Evolutionary conservation across 2,329 filamentous ascomycete species (phyloP), one percentile per base, ranked within the genome.

Genomic region (Penicillium sp.): DNA sequence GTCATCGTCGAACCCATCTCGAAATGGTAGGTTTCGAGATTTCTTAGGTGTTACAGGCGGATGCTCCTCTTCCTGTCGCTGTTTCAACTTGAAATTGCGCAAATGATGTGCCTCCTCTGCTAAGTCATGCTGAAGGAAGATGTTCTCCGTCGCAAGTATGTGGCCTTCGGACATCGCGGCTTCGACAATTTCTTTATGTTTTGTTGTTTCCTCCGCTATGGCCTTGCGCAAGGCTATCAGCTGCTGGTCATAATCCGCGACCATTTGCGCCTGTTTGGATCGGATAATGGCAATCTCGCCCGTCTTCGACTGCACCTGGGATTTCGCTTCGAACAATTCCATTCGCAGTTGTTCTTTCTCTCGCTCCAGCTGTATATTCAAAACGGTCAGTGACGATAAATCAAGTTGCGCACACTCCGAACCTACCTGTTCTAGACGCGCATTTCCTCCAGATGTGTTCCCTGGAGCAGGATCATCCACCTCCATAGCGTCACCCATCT

Each of bases 1-100:
- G 54, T 83, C 80, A 61, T 88, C 84, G 55, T 87, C 83, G 66
- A 88, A 88, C 19, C 86, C 86, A 73, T 88, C 86, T 16, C 84
- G 79, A 35, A 83, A 78, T 2, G 79, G 78, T 1, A 80, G 71
- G 7, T 71, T 70, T 59, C 75, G 78, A n/a, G 74, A 70, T 62
- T 80, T 83, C 58, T 73, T 82, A 0, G 84, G 83, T 1, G 84
- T 85, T 1, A 74, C 67, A 1, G 80, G 80, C 39, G 72, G 75
- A 25, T 62, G 56, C 53, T 71, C 75, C 16, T 76, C 76, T 14
- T 72, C 68, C 19, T 61, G 37, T 46, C 68, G 70, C 29, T 70
- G 68, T 59, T 73, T 79, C 31, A 70, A 64, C 54, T 73, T 76
- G 58, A 70, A 62, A 59, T 75, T 72, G 67, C 77, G 81, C 10